A percentile compares a stretch with the other conserved stretches of the same genome.
Evolutionary conservation across 495 filamentous ascomycete species (phyloP).

Genomic region (Aspergillus avenaceus): DNA sequence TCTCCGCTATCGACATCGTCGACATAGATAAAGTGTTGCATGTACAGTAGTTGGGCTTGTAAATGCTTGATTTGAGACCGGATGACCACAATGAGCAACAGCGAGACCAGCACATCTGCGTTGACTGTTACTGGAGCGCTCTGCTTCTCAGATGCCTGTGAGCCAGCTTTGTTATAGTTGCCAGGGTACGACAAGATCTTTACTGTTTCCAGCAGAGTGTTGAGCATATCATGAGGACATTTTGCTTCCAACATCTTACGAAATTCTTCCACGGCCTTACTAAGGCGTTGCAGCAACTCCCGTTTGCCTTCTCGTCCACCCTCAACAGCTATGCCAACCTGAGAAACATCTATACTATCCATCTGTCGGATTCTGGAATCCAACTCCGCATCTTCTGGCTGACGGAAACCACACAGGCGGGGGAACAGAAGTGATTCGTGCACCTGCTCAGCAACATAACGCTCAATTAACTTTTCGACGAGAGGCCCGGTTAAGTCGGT

Average conservation of each 20-base stretch:
- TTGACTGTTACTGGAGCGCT: constrained; percentile 74
- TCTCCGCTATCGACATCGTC: constrained; percentile 97
- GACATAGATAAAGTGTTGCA: constrained; percentile 94
- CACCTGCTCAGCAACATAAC: constrained; percentile 90
- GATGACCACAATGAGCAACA: constrained; percentile 90
- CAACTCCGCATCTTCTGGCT: constrained; percentile 82
- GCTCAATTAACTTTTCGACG: constrained; percentile 91
- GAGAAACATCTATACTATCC: constrained; percentile 88
- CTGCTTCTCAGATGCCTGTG: constrained; percentile 52
- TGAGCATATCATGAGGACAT: constrained; percentile 93
- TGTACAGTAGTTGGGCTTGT: constrained; percentile 82
- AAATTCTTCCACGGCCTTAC: constrained; percentile 82
- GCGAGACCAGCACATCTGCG: constrained; percentile 89
- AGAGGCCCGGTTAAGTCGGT: constrained; percentile 90
- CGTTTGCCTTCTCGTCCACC: constrained; percentile 67
- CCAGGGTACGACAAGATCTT: constrained; percentile 68
- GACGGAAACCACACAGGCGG: constrained; percentile 70
- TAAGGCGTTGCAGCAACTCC: constrained; percentile 65
- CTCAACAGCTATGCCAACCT: constrained; percentile 82
- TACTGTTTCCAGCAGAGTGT: constrained; percentile 79
- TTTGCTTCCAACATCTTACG: constrained; percentile 78
- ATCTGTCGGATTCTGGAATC: constrained; percentile 88
- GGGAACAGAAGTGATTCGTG: constrained; percentile 85
- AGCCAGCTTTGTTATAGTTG: constrained; percentile 30
- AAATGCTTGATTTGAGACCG: constrained; percentile 84